These are phyloP conservation scores for Alnus rubra DNA, from an alignment of 306 rosid genomes.

Conservation along the genomic window DNA sequence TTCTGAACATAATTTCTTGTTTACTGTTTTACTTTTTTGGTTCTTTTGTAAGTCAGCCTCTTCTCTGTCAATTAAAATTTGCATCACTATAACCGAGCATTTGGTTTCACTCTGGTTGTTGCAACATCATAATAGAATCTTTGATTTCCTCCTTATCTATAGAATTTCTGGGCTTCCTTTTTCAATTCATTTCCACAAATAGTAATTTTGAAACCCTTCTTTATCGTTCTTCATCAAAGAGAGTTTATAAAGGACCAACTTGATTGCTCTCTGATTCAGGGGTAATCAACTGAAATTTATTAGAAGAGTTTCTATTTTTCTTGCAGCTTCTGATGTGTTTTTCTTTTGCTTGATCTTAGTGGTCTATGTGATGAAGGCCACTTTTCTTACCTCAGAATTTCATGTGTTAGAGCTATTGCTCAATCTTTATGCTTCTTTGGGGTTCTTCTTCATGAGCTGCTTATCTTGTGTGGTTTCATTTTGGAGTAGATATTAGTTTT, in stretches of 20 bases:
- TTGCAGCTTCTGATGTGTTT: slow-evolving; percentile 1
- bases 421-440: not conserved
- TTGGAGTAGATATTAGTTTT: not conserved
- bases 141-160: not conserved
- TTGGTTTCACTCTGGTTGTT: not conserved
- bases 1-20: slow-evolving; percentile 14
- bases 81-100: not conserved
- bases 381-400: not conserved
- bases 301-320: not conserved
- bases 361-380: not conserved
- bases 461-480: not conserved
- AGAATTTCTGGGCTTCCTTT: not conserved
- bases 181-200: not conserved
- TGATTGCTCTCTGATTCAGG: not conserved
- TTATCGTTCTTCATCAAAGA: not conserved
- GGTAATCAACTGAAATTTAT: not conserved
- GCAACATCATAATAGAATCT: not conserved
- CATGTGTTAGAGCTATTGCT: not conserved
- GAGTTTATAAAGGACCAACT: not conserved
- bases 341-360: slow-evolving; percentile 4
- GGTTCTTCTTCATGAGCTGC: not conserved
- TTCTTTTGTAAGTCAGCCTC: slow-evolving; percentile 16
- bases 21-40: not conserved
- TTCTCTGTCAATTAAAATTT: not conserved
- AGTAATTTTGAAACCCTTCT: not conserved